phyloP scores from a whole-genome alignment of 2,329 filamentous ascomycete genomes.

The Trichoderma cornu-damae region DNA sequence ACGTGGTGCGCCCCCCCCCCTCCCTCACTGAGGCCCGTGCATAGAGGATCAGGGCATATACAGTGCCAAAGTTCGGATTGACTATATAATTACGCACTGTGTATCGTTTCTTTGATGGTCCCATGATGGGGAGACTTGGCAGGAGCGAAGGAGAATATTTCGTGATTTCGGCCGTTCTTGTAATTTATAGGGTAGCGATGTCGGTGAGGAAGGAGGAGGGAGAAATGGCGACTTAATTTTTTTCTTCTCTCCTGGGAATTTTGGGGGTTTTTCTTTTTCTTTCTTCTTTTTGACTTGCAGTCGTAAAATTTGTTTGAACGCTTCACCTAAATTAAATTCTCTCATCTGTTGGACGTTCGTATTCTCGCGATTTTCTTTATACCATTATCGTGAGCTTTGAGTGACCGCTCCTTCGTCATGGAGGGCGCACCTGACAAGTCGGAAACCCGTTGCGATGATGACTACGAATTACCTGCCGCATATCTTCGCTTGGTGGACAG shows the following conservation, averaged over 20 bases:
- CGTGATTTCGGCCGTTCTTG: neutral
- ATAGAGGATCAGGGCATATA: neutral
- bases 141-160: conserved; percentile 3
- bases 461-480: conserved; percentile 22
- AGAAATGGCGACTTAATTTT: no score
- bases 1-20: no score
- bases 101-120: neutral
- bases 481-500: conserved; percentile 26
- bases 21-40: neutral
- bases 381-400: neutral
- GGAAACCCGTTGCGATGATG: neutral
- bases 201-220: neutral
- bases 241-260: neutral
- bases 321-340: no score
- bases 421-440: neutral
- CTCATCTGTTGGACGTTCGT: neutral
- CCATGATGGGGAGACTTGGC: neutral
- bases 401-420: neutral
- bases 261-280: neutral
- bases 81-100: conserved; percentile 7
- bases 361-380: neutral
- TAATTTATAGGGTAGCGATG: neutral
- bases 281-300: neutral
- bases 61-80: neutral
- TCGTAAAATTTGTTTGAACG: neutral